Evolutionary conservation across 2,329 filamentous ascomycete genomes (phyloP), one percentile per base, ranked within the genome.

Genomic region (Bipolaris oryzae): DNA sequence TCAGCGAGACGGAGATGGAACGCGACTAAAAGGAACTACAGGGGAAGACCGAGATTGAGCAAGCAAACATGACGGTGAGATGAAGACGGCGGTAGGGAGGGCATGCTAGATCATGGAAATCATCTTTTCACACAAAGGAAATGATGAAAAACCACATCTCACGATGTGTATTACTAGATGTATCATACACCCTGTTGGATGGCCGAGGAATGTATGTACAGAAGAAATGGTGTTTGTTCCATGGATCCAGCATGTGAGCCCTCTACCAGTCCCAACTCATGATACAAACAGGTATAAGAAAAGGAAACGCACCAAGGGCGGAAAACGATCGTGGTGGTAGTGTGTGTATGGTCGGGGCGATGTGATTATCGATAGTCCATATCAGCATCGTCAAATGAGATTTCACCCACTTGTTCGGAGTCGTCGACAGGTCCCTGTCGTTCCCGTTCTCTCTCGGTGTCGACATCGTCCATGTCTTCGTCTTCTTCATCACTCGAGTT

Each of bases 401-500:
- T 78, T 81, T 83, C 81, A 87, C 86, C 85, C 81, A 89, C 85
- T 85, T 87, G 85, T 78, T 88, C 85, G 73, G 82, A 79, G 71
- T 84, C 82, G 66, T 76, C 77, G 68, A 82, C 80, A 62, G 78
- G 72, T 58, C 77, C 76, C 58, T 74, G 74, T 64, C 76, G 55
- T 67, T 77, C 73, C 71, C 75, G 55, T 46, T 57, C 85, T 72
- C 75, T 85, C 60, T 91, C 89, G 66, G 91, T 89, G 63, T 94
- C 89, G 64, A 89, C 89, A 55, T 91, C 90, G 58, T 96, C 91
- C 78, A 92, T 90, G 61, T 97, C 94, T 68, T 97, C 94, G 62
- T 98, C 95, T 64, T 98, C 95, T 76, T 97, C 94, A 67, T 96
- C 92, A 70, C 92, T 96, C 46, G 91, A 95, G 78, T 92, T 96